Evolutionary conservation across 2,329 filamentous ascomycete genomes (phyloP).

Genomic region (Diaporthe sp.): DNA sequence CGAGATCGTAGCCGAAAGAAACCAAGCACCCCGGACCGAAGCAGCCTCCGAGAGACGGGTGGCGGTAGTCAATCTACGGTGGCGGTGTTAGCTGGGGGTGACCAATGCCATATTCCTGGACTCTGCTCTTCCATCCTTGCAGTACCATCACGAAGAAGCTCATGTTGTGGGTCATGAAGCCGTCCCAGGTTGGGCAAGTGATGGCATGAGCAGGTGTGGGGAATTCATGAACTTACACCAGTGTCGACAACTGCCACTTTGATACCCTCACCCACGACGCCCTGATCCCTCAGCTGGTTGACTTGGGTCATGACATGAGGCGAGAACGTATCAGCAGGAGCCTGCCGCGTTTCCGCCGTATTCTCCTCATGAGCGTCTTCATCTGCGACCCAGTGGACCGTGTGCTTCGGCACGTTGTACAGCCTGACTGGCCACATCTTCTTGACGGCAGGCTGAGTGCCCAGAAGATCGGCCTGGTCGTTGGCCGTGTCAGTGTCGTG

Average conservation of each 20-base stretch:
- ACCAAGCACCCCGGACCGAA: slow-evolving; percentile 73
- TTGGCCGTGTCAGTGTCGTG: slow-evolving; percentile 61
- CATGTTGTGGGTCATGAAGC: background rate
- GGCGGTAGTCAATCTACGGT: slow-evolving; percentile 70
- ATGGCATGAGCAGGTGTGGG: background rate
- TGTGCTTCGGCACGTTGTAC: slow-evolving; percentile 60
- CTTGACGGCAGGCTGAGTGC: slow-evolving; percentile 61
- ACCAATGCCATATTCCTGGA: background rate
- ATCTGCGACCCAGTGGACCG: slow-evolving; percentile 59
- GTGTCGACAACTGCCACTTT: slow-evolving; percentile 68
- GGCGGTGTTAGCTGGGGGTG: slow-evolving; percentile 39
- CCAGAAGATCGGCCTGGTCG: slow-evolving; percentile 57
- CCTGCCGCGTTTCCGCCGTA: slow-evolving; percentile 51
- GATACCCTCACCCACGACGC: slow-evolving; percentile 64
- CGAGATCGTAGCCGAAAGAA: slow-evolving; percentile 68
- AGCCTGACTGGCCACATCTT: slow-evolving; percentile 63
- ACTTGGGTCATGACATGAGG: slow-evolving; percentile 71
- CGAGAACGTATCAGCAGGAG: slow-evolving; percentile 57
- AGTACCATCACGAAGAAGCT: background rate
- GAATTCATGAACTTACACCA: slow-evolving; percentile 58
- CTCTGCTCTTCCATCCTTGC: background rate
- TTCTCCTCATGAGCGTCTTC: slow-evolving; percentile 44
- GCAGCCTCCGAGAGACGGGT: slow-evolving; percentile 74
- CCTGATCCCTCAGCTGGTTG: slow-evolving; percentile 64
- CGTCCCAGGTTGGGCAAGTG: background rate